phyloP scores from a whole-genome alignment of 805 yeast genomes.

The Myxozyma lipomycoides region DNA sequence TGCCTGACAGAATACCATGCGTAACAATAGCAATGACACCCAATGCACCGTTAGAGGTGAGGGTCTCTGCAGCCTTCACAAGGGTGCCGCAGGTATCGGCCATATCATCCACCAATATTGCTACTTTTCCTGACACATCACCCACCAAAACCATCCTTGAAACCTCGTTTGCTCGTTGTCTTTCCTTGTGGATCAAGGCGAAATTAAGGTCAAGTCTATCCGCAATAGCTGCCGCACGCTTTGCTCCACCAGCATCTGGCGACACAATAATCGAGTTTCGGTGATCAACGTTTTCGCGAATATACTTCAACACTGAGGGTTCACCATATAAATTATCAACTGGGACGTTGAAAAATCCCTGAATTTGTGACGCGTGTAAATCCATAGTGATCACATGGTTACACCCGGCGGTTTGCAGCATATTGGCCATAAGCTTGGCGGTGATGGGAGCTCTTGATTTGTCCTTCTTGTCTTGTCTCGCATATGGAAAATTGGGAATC shows the following conservation, averaged over 20 bases:
- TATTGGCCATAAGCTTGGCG: constrained; percentile 87
- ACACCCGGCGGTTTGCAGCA: constrained; percentile 91
- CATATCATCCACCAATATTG: constrained; percentile 92
- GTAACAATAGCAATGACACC: constrained; percentile 91
- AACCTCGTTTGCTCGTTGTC: constrained; percentile 92
- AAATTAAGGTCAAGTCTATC: constrained; percentile 87
- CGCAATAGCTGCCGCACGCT: constrained; percentile 90
- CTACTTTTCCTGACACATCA: constrained; percentile 77
- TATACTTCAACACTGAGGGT: constrained; percentile 80
- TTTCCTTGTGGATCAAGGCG: constrained; percentile 94
- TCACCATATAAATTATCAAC: constrained; percentile 95
- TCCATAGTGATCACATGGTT: constrained; percentile 96
- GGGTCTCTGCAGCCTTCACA: constrained; percentile 87
- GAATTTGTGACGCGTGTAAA: constrained; percentile 94
- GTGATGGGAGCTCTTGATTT: constrained; percentile 95
- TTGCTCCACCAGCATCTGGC: constrained; percentile 99
- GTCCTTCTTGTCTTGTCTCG: constrained; percentile 95
- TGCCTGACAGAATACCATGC: constrained; percentile 88
- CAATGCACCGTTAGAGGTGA: constrained; percentile 74
- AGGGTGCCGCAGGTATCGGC: constrained; percentile 98
- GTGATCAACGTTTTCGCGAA: constrained; percentile 57
- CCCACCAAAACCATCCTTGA: constrained; percentile 95
- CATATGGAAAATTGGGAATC: constrained; percentile 93
- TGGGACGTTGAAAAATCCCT: constrained; percentile 92
- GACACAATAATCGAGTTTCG: constrained; percentile 74